Conservation (phyloP, 1,284 basidiomycete genomes). For the Bondarzewia mesenterica region DNA sequence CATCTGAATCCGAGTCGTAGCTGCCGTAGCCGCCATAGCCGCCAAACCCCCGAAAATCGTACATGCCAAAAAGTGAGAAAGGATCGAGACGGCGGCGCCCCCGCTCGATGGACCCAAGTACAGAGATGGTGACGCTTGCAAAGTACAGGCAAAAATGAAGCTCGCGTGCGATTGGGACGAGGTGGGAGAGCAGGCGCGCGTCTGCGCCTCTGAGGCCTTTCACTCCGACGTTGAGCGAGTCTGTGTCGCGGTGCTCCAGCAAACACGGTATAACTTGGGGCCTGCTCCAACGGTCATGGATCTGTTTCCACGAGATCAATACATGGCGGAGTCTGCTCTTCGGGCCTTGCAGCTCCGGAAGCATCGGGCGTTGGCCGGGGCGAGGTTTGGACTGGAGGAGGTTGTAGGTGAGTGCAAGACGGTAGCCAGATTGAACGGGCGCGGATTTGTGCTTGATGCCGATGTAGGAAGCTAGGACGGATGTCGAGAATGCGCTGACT, state of each 20-base stretch:
- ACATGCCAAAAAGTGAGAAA: too few relatives aligned
- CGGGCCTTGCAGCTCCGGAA: neutral
- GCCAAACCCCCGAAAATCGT: too few relatives aligned
- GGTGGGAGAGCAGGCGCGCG: neutral
- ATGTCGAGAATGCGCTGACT: neutral
- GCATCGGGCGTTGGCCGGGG: neutral
- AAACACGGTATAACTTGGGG: neutral
- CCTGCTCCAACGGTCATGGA: neutral
- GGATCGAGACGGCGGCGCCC: too few relatives aligned
- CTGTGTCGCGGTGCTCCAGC: neutral
- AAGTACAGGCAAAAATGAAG: neutral
- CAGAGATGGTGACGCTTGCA: neutral
- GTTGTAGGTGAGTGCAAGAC: neutral
- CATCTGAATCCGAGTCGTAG: neutral
- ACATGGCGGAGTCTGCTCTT: neutral
- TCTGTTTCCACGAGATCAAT: neutral
- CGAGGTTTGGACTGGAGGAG: neutral
- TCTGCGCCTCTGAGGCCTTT: neutral
- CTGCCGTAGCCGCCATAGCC: too few relatives aligned
- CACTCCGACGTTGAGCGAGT: neutral
- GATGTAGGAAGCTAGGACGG: neutral
- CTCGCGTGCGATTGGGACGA: neutral
- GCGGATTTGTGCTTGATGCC: neutral
- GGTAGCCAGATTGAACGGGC: neutral
- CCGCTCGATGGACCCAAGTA: too few relatives aligned